Base-by-base conservation (phyloP, 768 basidiomycete species). In the Paxillus ammoniavirescens region DNA sequence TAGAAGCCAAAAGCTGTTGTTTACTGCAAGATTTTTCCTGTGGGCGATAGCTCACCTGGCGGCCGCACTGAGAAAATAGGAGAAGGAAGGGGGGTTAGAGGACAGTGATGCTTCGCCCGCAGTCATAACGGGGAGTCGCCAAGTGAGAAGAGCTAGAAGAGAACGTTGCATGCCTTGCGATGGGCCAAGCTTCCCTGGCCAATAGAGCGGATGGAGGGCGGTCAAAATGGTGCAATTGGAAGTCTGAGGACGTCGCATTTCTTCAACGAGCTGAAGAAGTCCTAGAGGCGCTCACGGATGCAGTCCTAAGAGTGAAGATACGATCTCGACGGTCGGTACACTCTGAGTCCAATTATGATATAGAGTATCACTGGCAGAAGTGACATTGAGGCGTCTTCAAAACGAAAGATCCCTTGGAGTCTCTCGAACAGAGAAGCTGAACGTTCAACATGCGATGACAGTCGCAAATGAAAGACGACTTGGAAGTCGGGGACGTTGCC, bases 51-150 rank as follows among this genome's bases (percentile, higher is more conserved):
- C 51, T 50, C 26, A 26, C 26, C 26, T 26, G 26, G 26, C 6
- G 31, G 31, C 31, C 5, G 31, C 10, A 10, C 31, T 31, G 31
- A 31, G n/a, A 31, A 57, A 50, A 58, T 33, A 53, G 52, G 56
- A 50, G 55, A 3, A 55, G 26, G 42, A 57, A 57, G 57, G 47
- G 49, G 43, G 53, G 10, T 26, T 28, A 33, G 33, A 35, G 26
- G 58, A 61, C n/a, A n/a, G n/a, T 58, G 50, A 55, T 36, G 38
- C 42, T 28, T 38, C 6, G n/a, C 37, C 13, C 23, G 49, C 30
- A 35, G 28, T 6, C 7, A 26, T 40, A 38, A 40, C n/a, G 36
- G 31, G 31, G 42, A 30, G n/a, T n/a, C 17, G n/a, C n/a, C 15
- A 13, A 13, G 38, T 10, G 38, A 40, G 38, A n/a, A 40, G 12